A percentile compares a stretch with the other conserved stretches of the same genome.
phyloP scores from a whole-genome alignment of 345 rosid genomes.

The Trapa bicornis region DNA sequence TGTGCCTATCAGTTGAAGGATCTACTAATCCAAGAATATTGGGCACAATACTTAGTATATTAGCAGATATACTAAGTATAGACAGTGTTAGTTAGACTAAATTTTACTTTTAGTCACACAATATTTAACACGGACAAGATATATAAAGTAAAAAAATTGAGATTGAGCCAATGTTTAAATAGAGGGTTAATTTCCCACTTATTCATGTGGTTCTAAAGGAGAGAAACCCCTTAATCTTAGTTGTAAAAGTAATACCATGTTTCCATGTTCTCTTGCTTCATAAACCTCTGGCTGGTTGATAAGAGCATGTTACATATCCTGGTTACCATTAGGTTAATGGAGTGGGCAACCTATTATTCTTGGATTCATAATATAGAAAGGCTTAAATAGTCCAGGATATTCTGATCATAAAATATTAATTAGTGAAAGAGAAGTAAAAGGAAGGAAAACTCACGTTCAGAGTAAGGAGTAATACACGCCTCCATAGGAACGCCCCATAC shows the following conservation, averaged over 20 bases:
- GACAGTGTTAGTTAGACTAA: neutral
- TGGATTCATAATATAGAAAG: neutral
- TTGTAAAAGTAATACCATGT: neutral
- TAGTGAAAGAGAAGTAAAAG: neutral
- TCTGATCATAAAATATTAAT: neutral
- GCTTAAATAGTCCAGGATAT: neutral
- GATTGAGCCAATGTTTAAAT: neutral
- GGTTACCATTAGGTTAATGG: neutral
- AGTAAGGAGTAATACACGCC: conserved; percentile 81
- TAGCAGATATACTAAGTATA: neutral
- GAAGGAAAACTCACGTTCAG: conserved; percentile 56
- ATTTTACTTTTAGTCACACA: neutral
- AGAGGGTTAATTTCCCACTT: neutral
- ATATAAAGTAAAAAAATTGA: neutral
- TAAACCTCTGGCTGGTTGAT: neutral
- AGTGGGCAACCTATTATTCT: neutral
- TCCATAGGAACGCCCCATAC: conserved; percentile 77
- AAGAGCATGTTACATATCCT: neutral
- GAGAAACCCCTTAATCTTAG: neutral
- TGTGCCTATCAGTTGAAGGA: too few species aligned
- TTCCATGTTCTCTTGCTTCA: neutral
- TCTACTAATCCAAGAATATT: too few species aligned
- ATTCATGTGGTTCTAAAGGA: neutral
- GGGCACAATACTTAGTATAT: too few species aligned
- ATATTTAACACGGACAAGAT: neutral